Evolutionary conservation across 129 eudicot genomes (phyloP), one percentile per base, ranked within the genome.

Genomic region (Cynara cardunculus): DNA sequence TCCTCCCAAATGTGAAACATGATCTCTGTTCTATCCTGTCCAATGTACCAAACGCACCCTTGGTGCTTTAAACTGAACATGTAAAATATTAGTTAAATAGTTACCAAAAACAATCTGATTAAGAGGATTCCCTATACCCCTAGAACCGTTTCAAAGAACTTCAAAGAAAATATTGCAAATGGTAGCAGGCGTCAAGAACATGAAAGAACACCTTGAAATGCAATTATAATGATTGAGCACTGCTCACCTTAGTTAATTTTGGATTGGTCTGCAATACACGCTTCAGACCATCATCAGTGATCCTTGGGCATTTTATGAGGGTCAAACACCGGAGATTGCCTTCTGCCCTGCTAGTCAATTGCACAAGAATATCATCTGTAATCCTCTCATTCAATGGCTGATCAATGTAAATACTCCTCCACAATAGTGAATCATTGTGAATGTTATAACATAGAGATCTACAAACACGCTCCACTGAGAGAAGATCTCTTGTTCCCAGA

Each of bases 221-320:
- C 25, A 74, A 19, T 44, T 44, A 44, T 7, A 35, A 67, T 11
- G n/a, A 41, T 2, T 66, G 26, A 41, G 41, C 25, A 35, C 35
- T 62, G 72, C 96, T 81, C 26, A 89, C 97, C 94, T 92, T 90
- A 13, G 86, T 90, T 72, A 90, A 72, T 35, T 59, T 85, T 25
- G 84, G 89, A 73, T 90, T 90, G 12, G 79, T 72, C 72, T 83
- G 82, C 74, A 83, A 37, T 9, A 90, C 84, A 2, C 78, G 91
- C 89, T 82, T 88, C 76, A 90, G n/a, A 59, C 91, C 93, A 25
- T 85, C 91, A 81, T 88, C 94, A 18, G 95, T 92, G 73, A 92
- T 79, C 76, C 82, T 76, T 28, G 86, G 70, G 84, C 97, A 92
- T 79, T 88, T 87, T 81, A 84, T 84, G 9, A 92, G 86, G 71